A percentile compares a stretch with the other conserved stretches of the same genome.
These are phyloP conservation scores for Detonula confervacea DNA, from an alignment of 352 stramenopile genomes.

Conservation along the genomic window DNA sequence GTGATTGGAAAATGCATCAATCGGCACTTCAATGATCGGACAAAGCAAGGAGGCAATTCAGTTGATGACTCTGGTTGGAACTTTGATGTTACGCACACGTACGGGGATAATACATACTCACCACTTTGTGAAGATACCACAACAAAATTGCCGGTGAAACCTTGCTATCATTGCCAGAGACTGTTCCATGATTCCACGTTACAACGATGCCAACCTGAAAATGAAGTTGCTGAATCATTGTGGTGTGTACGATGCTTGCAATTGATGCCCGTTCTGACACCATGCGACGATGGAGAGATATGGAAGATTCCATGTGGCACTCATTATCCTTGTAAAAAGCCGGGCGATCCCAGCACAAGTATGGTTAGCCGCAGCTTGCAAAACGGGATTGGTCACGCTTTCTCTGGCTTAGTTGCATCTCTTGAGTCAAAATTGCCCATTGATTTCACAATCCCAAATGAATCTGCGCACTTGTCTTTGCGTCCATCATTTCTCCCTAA, in stretches of 20 bases:
- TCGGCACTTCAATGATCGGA: conserved; percentile 23
- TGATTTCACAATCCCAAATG: conserved; percentile 36
- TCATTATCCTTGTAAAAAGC: background rate
- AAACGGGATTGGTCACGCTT: conserved; percentile 11
- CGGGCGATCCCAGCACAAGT: background rate
- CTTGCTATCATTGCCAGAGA: conserved; percentile 36
- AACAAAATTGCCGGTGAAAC: conserved; percentile 16
- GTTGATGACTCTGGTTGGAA: conserved; percentile 16
- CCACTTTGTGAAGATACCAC: conserved; percentile 12
- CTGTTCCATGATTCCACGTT: conserved; percentile 9
- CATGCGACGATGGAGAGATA: background rate
- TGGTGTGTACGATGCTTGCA: conserved; percentile 23
- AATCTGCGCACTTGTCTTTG: conserved; percentile 18
- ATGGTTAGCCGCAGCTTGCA: conserved; percentile 8
- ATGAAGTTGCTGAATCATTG: background rate
- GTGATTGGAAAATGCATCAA: conserved; percentile 57
- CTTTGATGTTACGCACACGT: conserved; percentile 46
- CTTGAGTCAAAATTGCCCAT: conserved; percentile 13
- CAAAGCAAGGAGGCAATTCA: background rate
- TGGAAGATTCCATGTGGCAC: conserved; percentile 38
- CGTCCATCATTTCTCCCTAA: conserved; percentile 39
- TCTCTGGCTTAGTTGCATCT: conserved; percentile 29
- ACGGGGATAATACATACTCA: conserved; percentile 33
- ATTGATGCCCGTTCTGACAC: background rate
- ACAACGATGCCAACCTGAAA: conserved; percentile 9